phyloP scores from a whole-genome alignment of 140 eudicot species.

The Cichorium intybus region DNA sequence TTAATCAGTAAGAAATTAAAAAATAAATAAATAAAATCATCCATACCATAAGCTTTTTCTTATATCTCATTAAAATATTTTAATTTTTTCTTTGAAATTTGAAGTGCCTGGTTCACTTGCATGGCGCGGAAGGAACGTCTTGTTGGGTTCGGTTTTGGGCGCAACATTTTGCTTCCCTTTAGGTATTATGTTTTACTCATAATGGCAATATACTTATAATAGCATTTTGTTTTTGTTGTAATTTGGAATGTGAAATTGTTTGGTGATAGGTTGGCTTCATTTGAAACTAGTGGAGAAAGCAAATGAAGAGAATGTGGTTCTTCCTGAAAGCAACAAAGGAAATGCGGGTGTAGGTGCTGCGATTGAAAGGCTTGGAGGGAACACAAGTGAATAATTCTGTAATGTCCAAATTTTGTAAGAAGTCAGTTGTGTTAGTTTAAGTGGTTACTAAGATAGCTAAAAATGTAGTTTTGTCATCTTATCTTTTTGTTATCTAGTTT shows the following conservation, averaged over 20 bases:
- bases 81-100: conserved; percentile 15
- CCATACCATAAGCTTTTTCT: too few species aligned
- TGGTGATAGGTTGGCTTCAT: conserved; percentile 85
- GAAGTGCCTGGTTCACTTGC: conserved; percentile 95
- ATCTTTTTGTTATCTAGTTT: neutral
- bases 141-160: conserved; percentile 85
- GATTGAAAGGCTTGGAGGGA: conserved; percentile 76
- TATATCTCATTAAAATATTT: neutral
- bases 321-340: conserved; percentile 31
- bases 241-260: neutral
- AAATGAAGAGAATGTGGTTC: conserved; percentile 44
- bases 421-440: neutral
- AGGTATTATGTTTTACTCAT: too few species aligned
- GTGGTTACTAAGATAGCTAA: conserved; percentile 12
- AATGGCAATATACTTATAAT: neutral
- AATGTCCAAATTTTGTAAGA: conserved; percentile 17
- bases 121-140: conserved; percentile 90
- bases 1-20: conserved; percentile 61
- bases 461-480: neutral
- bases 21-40: neutral
- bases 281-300: conserved; percentile 93
- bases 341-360: conserved; percentile 69
- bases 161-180: conserved; percentile 90
- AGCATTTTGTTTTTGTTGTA: too few species aligned
- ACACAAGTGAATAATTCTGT: conserved; percentile 35